Conservation (phyloP, 176 grass and related monocot genomes). For the Carex parvula region DNA sequence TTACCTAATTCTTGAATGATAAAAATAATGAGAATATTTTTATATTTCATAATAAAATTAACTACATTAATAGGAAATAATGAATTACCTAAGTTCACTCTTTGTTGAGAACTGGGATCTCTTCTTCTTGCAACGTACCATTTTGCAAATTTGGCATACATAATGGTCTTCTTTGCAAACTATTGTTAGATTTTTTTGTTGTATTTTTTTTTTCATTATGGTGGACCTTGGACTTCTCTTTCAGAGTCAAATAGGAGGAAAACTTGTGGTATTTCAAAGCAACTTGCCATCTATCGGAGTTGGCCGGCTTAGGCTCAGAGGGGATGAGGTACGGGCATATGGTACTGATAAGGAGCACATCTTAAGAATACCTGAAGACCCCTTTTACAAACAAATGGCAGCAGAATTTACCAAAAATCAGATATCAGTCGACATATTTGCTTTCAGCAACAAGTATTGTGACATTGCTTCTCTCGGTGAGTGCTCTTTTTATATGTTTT, state of each 20-base stretch:
- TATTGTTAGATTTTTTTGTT: slow-evolving; percentile 13
- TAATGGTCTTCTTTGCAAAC: slow-evolving; percentile 13
- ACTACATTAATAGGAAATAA: background rate
- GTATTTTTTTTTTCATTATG: slow-evolving; percentile 19
- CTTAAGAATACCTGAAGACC: slow-evolving; percentile 72
- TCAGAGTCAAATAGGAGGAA: slow-evolving; percentile 89
- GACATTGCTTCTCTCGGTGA: slow-evolving; percentile 95
- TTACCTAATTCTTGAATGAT: background rate
- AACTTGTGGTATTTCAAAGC: slow-evolving; percentile 89
- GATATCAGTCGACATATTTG: slow-evolving; percentile 82
- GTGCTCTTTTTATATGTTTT: slow-evolving; percentile 1
- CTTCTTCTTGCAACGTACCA: background rate
- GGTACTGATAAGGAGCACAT: slow-evolving; percentile 87
- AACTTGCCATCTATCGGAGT: slow-evolving; percentile 88
- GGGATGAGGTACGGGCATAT: slow-evolving; percentile 87
- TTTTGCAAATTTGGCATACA: slow-evolving; percentile 6
- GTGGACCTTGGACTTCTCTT: slow-evolving; percentile 23
- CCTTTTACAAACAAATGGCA: slow-evolving; percentile 99
- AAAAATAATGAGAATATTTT: background rate
- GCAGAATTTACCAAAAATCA: slow-evolving; percentile 95
- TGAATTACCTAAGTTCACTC: background rate
- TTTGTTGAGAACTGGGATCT: background rate
- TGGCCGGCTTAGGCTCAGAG: slow-evolving; percentile 72
- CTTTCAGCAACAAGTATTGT: slow-evolving; percentile 79
- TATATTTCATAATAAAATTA: background rate